Evolutionary conservation across 129 eudicot genomes (phyloP).

Genomic region (Erigeron canadensis): DNA sequence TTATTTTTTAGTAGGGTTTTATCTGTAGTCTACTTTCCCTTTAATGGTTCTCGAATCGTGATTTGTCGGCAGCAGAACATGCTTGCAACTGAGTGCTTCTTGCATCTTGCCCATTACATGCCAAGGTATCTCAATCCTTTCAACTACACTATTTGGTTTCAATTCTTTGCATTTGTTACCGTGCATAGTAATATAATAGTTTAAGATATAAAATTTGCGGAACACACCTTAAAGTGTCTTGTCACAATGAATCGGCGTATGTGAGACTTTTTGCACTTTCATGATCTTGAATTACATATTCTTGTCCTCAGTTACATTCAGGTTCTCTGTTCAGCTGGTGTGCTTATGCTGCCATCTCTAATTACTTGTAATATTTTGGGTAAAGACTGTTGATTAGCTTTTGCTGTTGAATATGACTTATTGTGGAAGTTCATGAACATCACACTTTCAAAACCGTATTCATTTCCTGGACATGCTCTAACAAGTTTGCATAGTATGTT

Average conservation of each 20-base stretch:
- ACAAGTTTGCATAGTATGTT: slow-evolving; percentile 64
- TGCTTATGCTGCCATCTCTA: slow-evolving; percentile 79
- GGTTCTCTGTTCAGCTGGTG: slow-evolving; percentile 87
- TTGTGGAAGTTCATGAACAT: neutral
- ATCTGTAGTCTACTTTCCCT: slow-evolving; percentile 59
- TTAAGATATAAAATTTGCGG: slow-evolving; percentile 40
- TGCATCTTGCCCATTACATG: slow-evolving; percentile 84
- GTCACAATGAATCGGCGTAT: slow-evolving; percentile 31
- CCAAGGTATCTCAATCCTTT: slow-evolving; percentile 94
- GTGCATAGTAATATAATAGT: slow-evolving; percentile 36
- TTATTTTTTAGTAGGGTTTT: slow-evolving; percentile 56
- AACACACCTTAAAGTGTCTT: slow-evolving; percentile 49
- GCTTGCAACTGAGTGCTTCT: slow-evolving; percentile 93
- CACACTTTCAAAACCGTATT: neutral
- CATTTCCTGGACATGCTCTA: slow-evolving; percentile 1
- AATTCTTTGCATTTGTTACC: slow-evolving; percentile 43
- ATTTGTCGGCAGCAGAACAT: slow-evolving; percentile 87
- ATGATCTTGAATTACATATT: slow-evolving; percentile 52
- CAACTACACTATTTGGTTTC: slow-evolving; percentile 57
- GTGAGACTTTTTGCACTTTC: slow-evolving; percentile 60
- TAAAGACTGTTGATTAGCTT: slow-evolving; percentile 39
- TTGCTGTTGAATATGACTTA: slow-evolving; percentile 4
- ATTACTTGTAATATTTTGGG: slow-evolving; percentile 59
- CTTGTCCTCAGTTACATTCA: slow-evolving; percentile 56
- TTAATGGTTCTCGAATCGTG: slow-evolving; percentile 74